Base-by-base conservation (phyloP, 2,329 filamentous ascomycete species). In the Fulvia fulva region DNA sequence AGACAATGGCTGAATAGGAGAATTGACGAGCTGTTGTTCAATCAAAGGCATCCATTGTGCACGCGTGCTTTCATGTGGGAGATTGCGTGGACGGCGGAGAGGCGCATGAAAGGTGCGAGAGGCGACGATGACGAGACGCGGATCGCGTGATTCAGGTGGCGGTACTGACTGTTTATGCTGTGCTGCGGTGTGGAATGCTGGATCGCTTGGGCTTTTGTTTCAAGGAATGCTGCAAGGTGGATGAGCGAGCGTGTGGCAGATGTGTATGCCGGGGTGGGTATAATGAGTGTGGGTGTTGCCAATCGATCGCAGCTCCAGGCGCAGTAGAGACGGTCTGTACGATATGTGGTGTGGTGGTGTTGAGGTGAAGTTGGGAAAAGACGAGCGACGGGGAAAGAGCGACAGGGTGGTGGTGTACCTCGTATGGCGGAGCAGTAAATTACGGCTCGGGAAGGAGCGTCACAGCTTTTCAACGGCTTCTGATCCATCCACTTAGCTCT, bases 171-270 rank as follows among this genome's bases (percentile, higher is more conserved):
- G 26, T 23, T 28, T 47, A 51, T 53, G 56, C 44, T 53, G 34
- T 53, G 44, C 47, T 52, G 54, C 45, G 26, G 34, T 44, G 53
- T 58, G 63, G 63, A 65, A 65, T 65, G 63, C 60, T 61, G 56
- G 30, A 32, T 12, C 26, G 23, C 22, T 21, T 28, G 47, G 47
- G 16, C 25, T 32, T 50, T 53, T 49, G 51, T 56, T 34, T 60
- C 47, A 59, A 63, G 62, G 62, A 64, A 61, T 64, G 37, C n/a
- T 41, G 62, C 45, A 58, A 59, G 59, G 59, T 43, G 45, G 45
- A 50, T 19, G 28, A 52, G 34, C 47, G 41, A 49, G 34, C 32
- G 44, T 51, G 14, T 44, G 46, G 52, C 49, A 50, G 47, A 16
- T 26, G 47, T 32, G 16, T 7, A 32, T 50, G 47, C 47, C 47